A percentile compares a stretch with the other conserved stretches of the same genome.
Conservation (phyloP, 179 eudicot genomes). For the Heliamphora pulchella region DNA sequence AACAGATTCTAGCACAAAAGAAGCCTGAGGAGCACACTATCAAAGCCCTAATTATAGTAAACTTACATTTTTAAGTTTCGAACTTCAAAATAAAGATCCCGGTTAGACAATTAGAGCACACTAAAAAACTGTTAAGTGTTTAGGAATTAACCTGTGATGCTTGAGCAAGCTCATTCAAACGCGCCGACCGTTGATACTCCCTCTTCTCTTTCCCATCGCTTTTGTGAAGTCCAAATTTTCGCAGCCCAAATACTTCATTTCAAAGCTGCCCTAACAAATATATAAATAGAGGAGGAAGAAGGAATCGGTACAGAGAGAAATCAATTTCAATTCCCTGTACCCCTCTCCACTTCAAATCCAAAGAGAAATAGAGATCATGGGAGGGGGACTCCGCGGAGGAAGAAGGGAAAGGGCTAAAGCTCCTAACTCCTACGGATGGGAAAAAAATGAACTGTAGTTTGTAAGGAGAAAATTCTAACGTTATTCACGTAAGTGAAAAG, state of each 20-base stretch:
- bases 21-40: neutral
- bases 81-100: neutral
- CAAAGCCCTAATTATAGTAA: constrained; percentile 4
- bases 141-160: constrained; percentile 55
- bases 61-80: neutral
- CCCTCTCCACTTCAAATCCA: neutral
- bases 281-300: neutral
- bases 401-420: neutral
- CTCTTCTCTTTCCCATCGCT: constrained; percentile 41
- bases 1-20: neutral
- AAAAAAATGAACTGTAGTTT: neutral
- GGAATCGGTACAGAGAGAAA: neutral
- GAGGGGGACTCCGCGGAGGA: neutral
- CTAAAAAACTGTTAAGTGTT: too few species aligned
- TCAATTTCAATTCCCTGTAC: neutral
- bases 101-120: neutral
- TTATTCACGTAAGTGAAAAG: neutral
- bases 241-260: constrained; percentile 67
- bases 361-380: neutral
- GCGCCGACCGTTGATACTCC: constrained; percentile 37
- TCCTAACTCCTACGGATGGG: too few species aligned
- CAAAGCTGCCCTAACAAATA: neutral
- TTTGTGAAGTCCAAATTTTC: constrained; percentile 50
- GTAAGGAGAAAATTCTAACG: neutral
- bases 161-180: constrained; percentile 51